A percentile compares a stretch with the other conserved stretches of the same genome.
These are phyloP conservation scores for Oryza meridionalis DNA, from an alignment of 176 grass and related monocot genomes.

Conservation along the genomic window DNA sequence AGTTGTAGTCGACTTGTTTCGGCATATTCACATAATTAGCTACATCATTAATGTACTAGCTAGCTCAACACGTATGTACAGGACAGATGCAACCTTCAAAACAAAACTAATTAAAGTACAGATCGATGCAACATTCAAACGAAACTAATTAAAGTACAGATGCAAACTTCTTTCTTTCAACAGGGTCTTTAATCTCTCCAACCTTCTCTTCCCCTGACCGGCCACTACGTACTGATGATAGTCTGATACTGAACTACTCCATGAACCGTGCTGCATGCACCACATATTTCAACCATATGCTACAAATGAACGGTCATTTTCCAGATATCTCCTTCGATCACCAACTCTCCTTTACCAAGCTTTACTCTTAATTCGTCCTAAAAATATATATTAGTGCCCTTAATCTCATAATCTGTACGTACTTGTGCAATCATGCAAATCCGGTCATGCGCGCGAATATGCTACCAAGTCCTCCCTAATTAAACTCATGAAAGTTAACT, in stretches of 20 bases:
- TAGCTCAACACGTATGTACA: background rate
- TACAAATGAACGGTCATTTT: background rate
- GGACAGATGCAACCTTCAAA: background rate
- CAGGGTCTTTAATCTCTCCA: background rate
- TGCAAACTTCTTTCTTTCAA: background rate
- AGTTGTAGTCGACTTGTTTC: background rate
- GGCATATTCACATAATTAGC: background rate
- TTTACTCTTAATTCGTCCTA: constrained; percentile 41
- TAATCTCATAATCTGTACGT: background rate
- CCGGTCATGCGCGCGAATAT: background rate
- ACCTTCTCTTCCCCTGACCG: background rate
- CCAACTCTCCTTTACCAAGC: constrained; percentile 38
- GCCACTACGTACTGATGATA: background rate
- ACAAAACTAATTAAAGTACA: background rate
- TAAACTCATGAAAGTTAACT: background rate
- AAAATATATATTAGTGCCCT: background rate
- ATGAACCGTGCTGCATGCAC: background rate
- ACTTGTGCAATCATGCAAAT: background rate
- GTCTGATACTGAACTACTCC: too few species aligned
- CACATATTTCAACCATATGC: background rate
- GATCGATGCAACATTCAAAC: background rate
- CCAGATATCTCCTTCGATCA: constrained; percentile 17
- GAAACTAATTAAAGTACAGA: background rate
- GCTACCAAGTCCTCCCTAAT: background rate
- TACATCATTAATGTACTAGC: background rate